Evolutionary conservation across 495 filamentous ascomycete species (phyloP), one percentile per base, ranked within the genome.

Genomic region (Pseudoneurospora amorphoporcata): DNA sequence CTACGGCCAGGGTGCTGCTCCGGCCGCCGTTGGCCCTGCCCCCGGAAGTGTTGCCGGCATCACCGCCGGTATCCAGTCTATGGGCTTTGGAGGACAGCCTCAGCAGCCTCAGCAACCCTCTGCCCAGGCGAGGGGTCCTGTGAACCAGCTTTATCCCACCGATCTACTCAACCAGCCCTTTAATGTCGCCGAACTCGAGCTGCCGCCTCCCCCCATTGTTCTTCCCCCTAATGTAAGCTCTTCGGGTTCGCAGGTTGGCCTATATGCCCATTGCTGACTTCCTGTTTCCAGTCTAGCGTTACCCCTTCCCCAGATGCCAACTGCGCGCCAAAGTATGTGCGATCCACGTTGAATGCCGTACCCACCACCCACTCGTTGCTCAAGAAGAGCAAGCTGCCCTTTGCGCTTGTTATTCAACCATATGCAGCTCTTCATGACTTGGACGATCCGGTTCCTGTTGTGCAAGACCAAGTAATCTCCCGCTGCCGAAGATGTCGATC

Each of bases 401-500:
- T 98, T 77, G 94, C 96, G 68, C 90, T 99, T 19, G 89, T 98
- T 72, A 97, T 99, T 68, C 95, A 98, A 81, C 95, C 95, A 5
- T 99, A 97, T 77, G 92, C 88, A 37, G 89, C 96, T 17, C 89
- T 99, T 35, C 96, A 97, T 79, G 95, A 99, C 79, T 85, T 89
- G 8, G 95, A 97, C 77, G 96, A 98, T 76, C 87, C 89, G 23
- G 90, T 99, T 8, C 95, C 96, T 8, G 89, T 99, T 65, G 92
- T 97, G 38, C 91, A 95, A 61, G 95, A 99, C 81, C 96, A 98
- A 81, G 94, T 99, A 71, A 99, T 99, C 78, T 95, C 94, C 43
- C 89, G 95, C 77, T 99, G 95, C 84, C 87, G 95, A 80, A 90
- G 95, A 77, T 99, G 95, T 81, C 88, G 95, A 72, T 94, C 95